Conservation (phyloP, 2,329 filamentous ascomycete species). For the Aspergillus spinulosporus region DNA sequence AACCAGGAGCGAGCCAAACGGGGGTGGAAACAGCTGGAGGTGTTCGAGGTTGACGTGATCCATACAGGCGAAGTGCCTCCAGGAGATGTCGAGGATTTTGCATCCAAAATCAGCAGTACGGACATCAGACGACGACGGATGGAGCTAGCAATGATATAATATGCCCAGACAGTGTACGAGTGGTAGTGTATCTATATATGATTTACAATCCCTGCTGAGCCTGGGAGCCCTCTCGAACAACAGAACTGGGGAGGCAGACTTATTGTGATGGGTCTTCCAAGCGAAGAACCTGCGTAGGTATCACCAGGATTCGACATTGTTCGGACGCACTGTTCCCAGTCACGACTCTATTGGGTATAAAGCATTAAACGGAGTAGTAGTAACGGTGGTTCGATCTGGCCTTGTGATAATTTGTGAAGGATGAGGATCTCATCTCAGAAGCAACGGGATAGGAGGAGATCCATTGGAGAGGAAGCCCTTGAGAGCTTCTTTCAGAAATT, state of each 20-base stretch:
- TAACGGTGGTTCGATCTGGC: background rate
- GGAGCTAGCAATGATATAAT: constrained; percentile 37
- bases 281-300: constrained; percentile 1
- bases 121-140: constrained; percentile 65
- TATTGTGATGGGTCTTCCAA: background rate
- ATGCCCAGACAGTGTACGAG: constrained; percentile 1
- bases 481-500: constrained; percentile 10
- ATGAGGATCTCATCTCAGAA: constrained; percentile 5
- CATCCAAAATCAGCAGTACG: constrained; percentile 87
- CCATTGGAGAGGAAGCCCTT: constrained; percentile 12
- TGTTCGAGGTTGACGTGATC: constrained; percentile 88
- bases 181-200: constrained; percentile 12
- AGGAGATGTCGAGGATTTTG: constrained; percentile 61
- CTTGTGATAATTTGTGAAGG: background rate
- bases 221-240: constrained; percentile 2
- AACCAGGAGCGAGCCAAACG: constrained; percentile 77
- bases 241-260: background rate
- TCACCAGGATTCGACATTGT: background rate
- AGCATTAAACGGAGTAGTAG: too few species aligned
- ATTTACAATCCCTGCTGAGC: background rate
- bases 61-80: constrained; percentile 63
- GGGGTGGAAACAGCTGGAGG: constrained; percentile 72
- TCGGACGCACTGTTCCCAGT: background rate
- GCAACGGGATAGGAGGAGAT: background rate
- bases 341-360: background rate